Evolutionary conservation across 805 yeast genomes (phyloP).

Genomic region (Candida insectorum): DNA sequence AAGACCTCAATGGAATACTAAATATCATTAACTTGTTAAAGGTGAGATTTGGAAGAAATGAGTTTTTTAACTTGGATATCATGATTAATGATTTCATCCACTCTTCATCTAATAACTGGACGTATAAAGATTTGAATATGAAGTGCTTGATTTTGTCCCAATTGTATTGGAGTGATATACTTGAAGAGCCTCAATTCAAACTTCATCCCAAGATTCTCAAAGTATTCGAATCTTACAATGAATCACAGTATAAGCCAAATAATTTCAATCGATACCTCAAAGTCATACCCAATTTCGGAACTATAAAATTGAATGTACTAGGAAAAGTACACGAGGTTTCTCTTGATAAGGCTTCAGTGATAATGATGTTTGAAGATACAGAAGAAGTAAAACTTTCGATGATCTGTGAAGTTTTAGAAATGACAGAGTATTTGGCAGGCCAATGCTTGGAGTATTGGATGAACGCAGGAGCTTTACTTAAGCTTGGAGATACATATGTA

Average conservation of each 20-base stretch:
- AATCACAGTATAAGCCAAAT: slow-evolving; percentile 31
- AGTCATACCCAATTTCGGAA: slow-evolving; percentile 58
- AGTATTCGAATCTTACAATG: slow-evolving; percentile 42
- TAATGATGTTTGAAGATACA: slow-evolving; percentile 44
- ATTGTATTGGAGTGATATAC: slow-evolving; percentile 60
- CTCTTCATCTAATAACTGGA: slow-evolving; percentile 34
- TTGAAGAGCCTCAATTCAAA: slow-evolving; percentile 27
- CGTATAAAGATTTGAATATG: slow-evolving; percentile 24
- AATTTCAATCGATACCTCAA: slow-evolving; percentile 59
- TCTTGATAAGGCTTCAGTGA: slow-evolving; percentile 68
- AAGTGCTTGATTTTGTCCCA: slow-evolving; percentile 67
- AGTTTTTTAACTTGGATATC: slow-evolving; percentile 69
- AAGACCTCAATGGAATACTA: slow-evolving; percentile 25
- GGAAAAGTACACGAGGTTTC: slow-evolving; percentile 45
- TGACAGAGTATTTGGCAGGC: slow-evolving; percentile 40
- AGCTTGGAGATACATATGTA: neutral
- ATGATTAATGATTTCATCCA: slow-evolving; percentile 74
- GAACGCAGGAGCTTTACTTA: slow-evolving; percentile 47
- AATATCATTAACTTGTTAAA: slow-evolving; percentile 53
- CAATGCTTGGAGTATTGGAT: slow-evolving; percentile 60
- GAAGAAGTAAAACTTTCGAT: slow-evolving; percentile 26
- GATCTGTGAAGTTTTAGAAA: slow-evolving; percentile 32
- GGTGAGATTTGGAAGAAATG: slow-evolving; percentile 61
- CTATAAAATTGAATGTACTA: slow-evolving; percentile 53
- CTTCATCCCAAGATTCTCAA: slow-evolving; percentile 47